These are phyloP conservation scores for Camellia oleifera DNA, from an alignment of 179 eudicot genomes.

Conservation along the genomic window DNA sequence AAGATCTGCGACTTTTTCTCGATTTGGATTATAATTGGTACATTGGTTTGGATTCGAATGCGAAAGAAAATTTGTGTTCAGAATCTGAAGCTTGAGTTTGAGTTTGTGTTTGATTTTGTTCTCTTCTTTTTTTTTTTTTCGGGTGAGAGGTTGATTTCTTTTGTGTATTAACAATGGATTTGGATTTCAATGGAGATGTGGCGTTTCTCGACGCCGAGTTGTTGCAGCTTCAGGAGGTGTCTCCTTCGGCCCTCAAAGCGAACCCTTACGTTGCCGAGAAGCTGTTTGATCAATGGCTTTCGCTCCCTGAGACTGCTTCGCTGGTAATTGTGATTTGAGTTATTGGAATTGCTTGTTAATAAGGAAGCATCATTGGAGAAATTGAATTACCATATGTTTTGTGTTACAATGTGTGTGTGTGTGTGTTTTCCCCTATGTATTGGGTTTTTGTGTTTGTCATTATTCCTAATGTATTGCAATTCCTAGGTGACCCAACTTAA, in stretches of 20 bases:
- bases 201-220: slow-evolving; percentile 65
- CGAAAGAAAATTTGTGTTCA: neutral
- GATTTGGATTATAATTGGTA: neutral
- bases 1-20: slow-evolving; percentile 26
- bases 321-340: slow-evolving; percentile 26
- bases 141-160: slow-evolving; percentile 8
- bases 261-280: slow-evolving; percentile 67
- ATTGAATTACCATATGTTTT: slow-evolving; percentile 31
- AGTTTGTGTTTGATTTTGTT: slow-evolving; percentile 5
- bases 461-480: too few species aligned
- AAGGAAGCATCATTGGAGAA: neutral
- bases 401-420: neutral
- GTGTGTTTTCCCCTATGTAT: neutral
- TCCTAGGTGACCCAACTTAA: too few species aligned
- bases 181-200: slow-evolving; percentile 74
- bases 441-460: too few species aligned
- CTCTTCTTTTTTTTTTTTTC: neutral
- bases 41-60: slow-evolving; percentile 2
- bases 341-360: neutral
- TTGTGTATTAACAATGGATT: slow-evolving; percentile 36
- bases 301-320: slow-evolving; percentile 62
- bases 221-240: slow-evolving; percentile 78
- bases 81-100: slow-evolving; percentile 27
- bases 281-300: slow-evolving; percentile 87
- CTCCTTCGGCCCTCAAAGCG: slow-evolving; percentile 66